Evolutionary conservation across 176 grass and related monocot species (phyloP).

Genomic region (Oryza glaberrima): DNA sequence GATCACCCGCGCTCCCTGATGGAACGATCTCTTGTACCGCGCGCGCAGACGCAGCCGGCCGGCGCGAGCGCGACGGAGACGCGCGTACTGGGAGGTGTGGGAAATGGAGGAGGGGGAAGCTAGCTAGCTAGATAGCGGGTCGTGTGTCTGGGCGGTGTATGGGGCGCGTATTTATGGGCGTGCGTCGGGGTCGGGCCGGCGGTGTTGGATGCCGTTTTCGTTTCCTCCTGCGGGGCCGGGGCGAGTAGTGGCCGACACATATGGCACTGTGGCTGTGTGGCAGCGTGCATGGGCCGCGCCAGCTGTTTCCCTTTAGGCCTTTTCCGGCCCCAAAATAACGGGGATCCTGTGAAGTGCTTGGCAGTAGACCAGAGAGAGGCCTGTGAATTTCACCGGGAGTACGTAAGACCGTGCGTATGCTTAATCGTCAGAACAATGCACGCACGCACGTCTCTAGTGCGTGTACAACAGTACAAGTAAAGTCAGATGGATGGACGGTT

Average conservation of each 20-base stretch:
- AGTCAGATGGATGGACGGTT: not conserved
- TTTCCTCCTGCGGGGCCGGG: slow-evolving; percentile 36
- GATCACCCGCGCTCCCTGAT: too few relatives aligned
- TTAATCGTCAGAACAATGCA: not conserved
- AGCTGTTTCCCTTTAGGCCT: slow-evolving; percentile 36
- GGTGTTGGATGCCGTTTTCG: slow-evolving; percentile 36
- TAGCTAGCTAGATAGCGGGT: not conserved
- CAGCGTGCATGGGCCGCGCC: slow-evolving; percentile 32
- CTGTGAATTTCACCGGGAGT: not conserved
- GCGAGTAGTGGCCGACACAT: slow-evolving; percentile 20
- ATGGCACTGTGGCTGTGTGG: slow-evolving; percentile 7
- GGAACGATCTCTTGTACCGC: too few relatives aligned
- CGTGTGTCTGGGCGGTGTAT: not conserved
- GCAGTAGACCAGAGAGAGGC: too few relatives aligned
- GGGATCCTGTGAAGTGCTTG: slow-evolving; percentile 31
- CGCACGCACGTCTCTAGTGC: not conserved
- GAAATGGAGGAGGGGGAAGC: not conserved
- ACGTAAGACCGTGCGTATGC: not conserved
- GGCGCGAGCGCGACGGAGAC: not conserved
- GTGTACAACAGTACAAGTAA: not conserved
- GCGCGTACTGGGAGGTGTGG: not conserved
- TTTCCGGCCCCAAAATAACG: not conserved
- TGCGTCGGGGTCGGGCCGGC: not conserved
- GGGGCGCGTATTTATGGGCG: slow-evolving; percentile 47
- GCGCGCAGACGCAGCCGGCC: too few relatives aligned